Evolutionary conservation across 176 grass and related monocot genomes (phyloP), one percentile per base, ranked within the genome.

Genomic region (Carex pumila): DNA sequence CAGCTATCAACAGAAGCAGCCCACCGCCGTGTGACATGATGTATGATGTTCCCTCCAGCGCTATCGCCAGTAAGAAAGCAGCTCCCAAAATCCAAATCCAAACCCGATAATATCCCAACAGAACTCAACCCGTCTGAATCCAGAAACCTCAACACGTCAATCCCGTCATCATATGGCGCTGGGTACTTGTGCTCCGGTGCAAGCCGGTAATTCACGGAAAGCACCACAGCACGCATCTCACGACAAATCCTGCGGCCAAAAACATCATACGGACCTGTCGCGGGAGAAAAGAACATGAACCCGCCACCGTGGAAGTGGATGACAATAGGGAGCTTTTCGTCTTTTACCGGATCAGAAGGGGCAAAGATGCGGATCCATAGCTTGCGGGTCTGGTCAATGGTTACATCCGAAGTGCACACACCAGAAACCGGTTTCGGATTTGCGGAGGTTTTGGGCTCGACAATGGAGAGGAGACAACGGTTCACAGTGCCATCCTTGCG

Each of bases 241-340:
- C 18, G 58, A 81, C 90, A 90, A 81, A 95, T 9, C 12, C 85
- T 80, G 61, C 85, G 87, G 90, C 88, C 82, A 39, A 86, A 74
- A 18, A 31, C 81, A 73, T 95, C 90, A 45, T 87, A 70, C n/a
- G 67, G 11, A 56, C 59, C 0, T 21, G 87, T 88, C 0, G 91
- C 81, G 0, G 91, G 30, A 7, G 91, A 91, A 61, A 91, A 32
- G 77, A 90, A 65, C 34, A 49, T 37, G 91, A 93, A 97, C 13
- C 86, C 94, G 37, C 94, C 89, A 43, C 94, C 89, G 83, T 97
- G 94, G 88, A 90, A 87, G 84, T 88, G 85, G 25, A 97, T 83
- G 19, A 97, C 2, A 17, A 91, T 71, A 36, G 92, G 87, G 56
- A 86, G 17, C 0, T 29, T 65, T 14, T 78, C 54, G 47, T 41